Base-by-base conservation (phyloP, 768 basidiomycete species). In the Scleroderma bovista region DNA sequence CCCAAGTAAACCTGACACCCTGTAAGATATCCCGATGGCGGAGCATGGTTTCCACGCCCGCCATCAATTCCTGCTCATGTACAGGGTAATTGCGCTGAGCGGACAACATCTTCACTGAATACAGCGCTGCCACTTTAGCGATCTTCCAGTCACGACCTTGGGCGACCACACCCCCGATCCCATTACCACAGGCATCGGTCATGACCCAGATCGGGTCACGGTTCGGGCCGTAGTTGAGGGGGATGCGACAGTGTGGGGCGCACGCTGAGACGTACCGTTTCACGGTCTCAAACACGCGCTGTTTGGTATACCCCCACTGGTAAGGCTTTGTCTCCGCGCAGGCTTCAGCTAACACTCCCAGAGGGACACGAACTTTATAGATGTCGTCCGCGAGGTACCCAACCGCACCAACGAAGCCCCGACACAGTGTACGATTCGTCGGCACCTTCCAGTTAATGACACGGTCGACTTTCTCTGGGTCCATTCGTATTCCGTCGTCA, bases 401-500 rank as follows among this genome's bases (percentile, higher is more conserved):
- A 5, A 36, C 34, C n/a, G 12, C 46, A 46, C 52, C 47, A 2
- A 57, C 46, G 20, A 57, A 57, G 0, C 50, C 37, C 0, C 19
- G 2, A 0, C 51, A 17, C 0, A 50, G 9, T 2, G 50, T 41
- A 0, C 24, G 8, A 4, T 54, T 57, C 0, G 33, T 48, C 0
- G 41, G 52, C 0, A n/a, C 6, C n/a, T 56, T 56, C 52, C 55
- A 56, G 8, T 51, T 67, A 0, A 61, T 1, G 0, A 76, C 59
- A 0, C 53, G 47, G 26, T 75, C 69, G 0, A 78, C 72, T 38
- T 77, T 78, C 17, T 69, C 55, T 0, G 72, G 72, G 33, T 77
- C 73, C 72, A 76, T 75, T 0, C 45, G 44, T n/a, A 78, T 74
- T 0, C 75, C 73, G 0, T 66, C n/a, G 16, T 69, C 60, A 19